Evolutionary conservation across 768 basidiomycete species (phyloP).

Genomic region (Lentinula boryana): DNA sequence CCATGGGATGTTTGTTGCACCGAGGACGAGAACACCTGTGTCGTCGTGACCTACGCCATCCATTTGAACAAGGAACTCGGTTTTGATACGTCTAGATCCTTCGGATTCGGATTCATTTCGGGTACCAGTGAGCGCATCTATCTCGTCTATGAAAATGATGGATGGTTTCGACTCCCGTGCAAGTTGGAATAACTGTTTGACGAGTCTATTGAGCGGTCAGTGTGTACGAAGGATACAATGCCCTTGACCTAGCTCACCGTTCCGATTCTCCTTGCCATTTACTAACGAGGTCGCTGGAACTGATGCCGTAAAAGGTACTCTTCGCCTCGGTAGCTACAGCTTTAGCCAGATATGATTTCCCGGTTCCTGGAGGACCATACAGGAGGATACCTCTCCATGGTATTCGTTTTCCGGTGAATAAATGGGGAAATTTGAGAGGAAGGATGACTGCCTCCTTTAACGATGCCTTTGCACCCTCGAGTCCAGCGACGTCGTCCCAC

Average conservation of each 20-base stretch:
- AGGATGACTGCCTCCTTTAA: constrained; percentile 98
- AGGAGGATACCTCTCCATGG: constrained; percentile 95
- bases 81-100: constrained; percentile 95
- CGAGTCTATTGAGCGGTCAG: constrained; percentile 48
- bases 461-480: constrained; percentile 92
- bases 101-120: constrained; percentile 97
- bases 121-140: constrained; percentile 92
- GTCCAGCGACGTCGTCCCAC: constrained; percentile 98
- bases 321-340: constrained; percentile 99
- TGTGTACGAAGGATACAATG: background rate
- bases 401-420: constrained; percentile 97
- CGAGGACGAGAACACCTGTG: constrained; percentile 91
- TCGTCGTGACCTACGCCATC: constrained; percentile 98
- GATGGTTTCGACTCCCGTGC: constrained; percentile 94
- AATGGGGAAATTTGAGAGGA: constrained; percentile 98
- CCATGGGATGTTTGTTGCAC: constrained; percentile 99
- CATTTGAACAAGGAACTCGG: constrained; percentile 97
- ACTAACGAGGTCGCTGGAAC: constrained; percentile 91
- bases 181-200: constrained; percentile 94
- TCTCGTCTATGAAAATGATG: constrained; percentile 99
- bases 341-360: constrained; percentile 95
- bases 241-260: constrained; percentile 42
- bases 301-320: constrained; percentile 97
- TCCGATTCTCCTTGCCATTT: constrained; percentile 99
- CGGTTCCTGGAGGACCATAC: constrained; percentile 97